These are phyloP conservation scores for Thuja plicata DNA, from an alignment of 83 land plant species.

Conservation along the genomic window DNA sequence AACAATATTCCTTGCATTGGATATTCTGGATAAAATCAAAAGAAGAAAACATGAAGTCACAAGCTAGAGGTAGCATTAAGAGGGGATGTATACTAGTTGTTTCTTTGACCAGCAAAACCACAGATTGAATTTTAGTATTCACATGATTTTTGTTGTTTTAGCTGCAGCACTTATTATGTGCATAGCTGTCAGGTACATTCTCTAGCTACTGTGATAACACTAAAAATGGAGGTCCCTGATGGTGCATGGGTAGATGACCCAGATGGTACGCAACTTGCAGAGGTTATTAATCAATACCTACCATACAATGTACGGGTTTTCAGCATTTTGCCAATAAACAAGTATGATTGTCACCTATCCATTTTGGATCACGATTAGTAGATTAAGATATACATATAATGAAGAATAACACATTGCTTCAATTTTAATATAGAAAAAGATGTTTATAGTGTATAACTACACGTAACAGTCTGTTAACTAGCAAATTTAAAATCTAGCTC, in stretches of 20 bases:
- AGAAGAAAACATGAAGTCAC: not conserved
- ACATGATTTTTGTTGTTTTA: not conserved
- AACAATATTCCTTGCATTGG: not conserved
- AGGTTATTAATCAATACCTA: constrained; percentile 62
- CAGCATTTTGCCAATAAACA: constrained; percentile 77
- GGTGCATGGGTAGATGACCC: constrained; percentile 81
- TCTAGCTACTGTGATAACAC: constrained; percentile 78
- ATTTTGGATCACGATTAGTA: not conserved
- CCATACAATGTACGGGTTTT: constrained; percentile 74
- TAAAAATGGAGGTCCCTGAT: constrained; percentile 92
- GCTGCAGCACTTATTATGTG: constrained; percentile 1
- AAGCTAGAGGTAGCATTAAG: not conserved
- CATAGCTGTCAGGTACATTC: constrained; percentile 79
- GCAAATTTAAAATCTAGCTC: not conserved
- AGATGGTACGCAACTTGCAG: constrained; percentile 73
- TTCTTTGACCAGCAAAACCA: not conserved
- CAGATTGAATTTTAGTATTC: not conserved
- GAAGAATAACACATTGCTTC: not conserved
- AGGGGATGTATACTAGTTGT: not conserved
- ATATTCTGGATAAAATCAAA: not conserved
- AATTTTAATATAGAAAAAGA: not conserved
- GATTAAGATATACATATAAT: not conserved
- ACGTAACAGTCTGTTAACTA: not conserved
- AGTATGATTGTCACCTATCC: constrained; percentile 31
- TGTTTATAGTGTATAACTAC: not conserved